Base-by-base conservation (phyloP, 1,284 basidiomycete genomes). In the Cryptococcus depauperatus region DNA sequence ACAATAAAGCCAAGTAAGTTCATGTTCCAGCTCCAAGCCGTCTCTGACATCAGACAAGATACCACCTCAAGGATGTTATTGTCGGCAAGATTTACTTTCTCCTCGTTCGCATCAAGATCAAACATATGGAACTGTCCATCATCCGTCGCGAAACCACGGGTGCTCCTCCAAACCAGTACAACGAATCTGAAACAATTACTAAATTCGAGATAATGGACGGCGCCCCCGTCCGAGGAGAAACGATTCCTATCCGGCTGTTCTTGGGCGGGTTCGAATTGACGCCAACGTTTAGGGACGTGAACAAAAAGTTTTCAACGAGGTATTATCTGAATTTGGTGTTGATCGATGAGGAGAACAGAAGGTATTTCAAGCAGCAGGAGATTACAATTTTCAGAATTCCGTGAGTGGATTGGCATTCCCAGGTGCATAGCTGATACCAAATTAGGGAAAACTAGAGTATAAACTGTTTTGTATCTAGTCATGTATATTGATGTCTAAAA, bases 151-250 rank as follows among this genome's bases (percentile, higher is more conserved):
- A 98, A 70, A 97, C 93, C 18, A 97, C 95, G 0, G 93, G 93
- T 16, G 78, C 89, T 3, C 85, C 86, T 3, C 95, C 93, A 8
- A 98, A 98, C 66, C 90, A 93, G 72, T 98, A 98, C 73, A 98
- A 97, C 69, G 93, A 98, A 71, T 90, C 85, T 55, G 93, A 98
- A 68, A 98, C 93, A 4, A 98, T 98, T 61, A 97, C 95, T 23
- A 98, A 98, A 71, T 97, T 96, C 64, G 93, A 97, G 72, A 97
- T 98, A 61, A 96, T 97, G 93, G 91, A 95, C 66, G 91, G 90
- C 7, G 88, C 90, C 4, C 90, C 90, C 1, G 90, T 96, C 16
- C 78, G 91, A 73, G 90, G 91, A 41, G 93, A 98, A 74, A 97
- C 91, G 2, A 97, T 98, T 55, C 95, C 95, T 0, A 98, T 98